Base-by-base conservation (phyloP, 2,329 filamentous ascomycete species). In the Tolypocladium amazonense region DNA sequence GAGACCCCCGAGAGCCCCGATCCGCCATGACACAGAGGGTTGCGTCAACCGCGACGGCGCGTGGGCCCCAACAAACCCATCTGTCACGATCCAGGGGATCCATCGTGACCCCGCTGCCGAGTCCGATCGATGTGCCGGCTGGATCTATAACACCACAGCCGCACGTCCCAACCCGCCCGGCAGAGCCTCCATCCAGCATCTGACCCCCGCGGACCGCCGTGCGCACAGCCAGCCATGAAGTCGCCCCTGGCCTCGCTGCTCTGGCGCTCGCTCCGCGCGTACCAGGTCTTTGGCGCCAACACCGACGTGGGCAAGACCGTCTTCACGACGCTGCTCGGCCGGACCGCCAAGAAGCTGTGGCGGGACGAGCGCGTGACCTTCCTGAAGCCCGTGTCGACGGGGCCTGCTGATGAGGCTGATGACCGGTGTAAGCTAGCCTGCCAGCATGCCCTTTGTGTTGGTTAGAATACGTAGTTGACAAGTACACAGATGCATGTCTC, bases 271-370 rank as follows among this genome's bases (percentile, higher is more conserved):
- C 77, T 92, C 58, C 83, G 85, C 62, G 79, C 84, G 15, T 83
- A 89, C 65, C 90, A 94, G 72, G 77, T 95, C 43, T 95, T 89
- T 67, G 90, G 90, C 35, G 88, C 90, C 55, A 94, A 93, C 67
- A 94, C 90, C 0, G 85, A 89, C 64, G 89, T 94, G 33, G 90
- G 90, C 64, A 95, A 95, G 77, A 95, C 90, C 0, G 83, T 95
- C 38, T 81, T 92, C 60, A 87, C 88, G 2, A 91, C 89, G 0
- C 73, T 91, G 15, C 77, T 95, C 4, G 88, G 85, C 70, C 85
- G 83, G 62, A 81, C 87, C 11, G 80, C 86, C 4, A 75, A 74
- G 43, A 76, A 74, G 33, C 73, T 74, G 45, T 76, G 77, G 63
- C 71, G 72, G 9, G 67, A 74, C 25, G 79, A 81, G 54, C 73